Evolutionary conservation across 345 rosid genomes (phyloP).

Genomic region (Cardiospermum halicacabum): DNA sequence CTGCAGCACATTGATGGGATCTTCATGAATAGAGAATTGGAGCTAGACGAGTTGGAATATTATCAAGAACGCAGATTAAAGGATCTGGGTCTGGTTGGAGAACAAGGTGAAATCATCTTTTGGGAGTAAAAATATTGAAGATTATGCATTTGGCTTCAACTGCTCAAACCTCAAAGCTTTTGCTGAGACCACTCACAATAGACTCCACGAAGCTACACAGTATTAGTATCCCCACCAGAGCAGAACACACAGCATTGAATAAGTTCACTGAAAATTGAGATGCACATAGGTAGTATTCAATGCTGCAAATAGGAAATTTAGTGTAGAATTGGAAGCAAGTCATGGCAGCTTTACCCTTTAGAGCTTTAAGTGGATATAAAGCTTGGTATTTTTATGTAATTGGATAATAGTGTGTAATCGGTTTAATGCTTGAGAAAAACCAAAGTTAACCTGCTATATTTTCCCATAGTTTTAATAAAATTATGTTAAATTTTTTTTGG

Average conservation of each 20-base stretch:
- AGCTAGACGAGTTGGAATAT: slow-evolving; percentile 66
- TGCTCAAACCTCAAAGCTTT: too few species aligned
- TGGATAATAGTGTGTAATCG: too few species aligned
- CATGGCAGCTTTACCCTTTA: neutral
- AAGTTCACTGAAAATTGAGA: neutral
- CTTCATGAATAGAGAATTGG: slow-evolving; percentile 63
- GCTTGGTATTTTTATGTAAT: neutral
- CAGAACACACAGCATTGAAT: neutral
- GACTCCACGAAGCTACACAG: neutral
- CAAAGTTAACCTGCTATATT: neutral
- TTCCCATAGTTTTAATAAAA: neutral
- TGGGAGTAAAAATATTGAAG: slow-evolving; percentile 74
- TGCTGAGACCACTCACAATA: neutral
- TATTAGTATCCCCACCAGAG: neutral
- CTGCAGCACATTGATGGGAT: slow-evolving; percentile 66
- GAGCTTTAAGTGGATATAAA: neutral
- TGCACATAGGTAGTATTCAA: neutral
- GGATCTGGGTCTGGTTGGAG: slow-evolving; percentile 88
- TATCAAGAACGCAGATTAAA: slow-evolving; percentile 89
- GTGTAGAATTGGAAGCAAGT: neutral
- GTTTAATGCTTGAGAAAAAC: neutral
- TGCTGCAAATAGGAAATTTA: neutral
- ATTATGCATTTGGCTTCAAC: neutral
- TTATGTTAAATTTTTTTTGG: too few species aligned
- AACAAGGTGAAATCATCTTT: slow-evolving; percentile 95